These are phyloP conservation scores for Euphorbia corollata DNA, from an alignment of 441 rosid species.

Conservation along the genomic window DNA sequence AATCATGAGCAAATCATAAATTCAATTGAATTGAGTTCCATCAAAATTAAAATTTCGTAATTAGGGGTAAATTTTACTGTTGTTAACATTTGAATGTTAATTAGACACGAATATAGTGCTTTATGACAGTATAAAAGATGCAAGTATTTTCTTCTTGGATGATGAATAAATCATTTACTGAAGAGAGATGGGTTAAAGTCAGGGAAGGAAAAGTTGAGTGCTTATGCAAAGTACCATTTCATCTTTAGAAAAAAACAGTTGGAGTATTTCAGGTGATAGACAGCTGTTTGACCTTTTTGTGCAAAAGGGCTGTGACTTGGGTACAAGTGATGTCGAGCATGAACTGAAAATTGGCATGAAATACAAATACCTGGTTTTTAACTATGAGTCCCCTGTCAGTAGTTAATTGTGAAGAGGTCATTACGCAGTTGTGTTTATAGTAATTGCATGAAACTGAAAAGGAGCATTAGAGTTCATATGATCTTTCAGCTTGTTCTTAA, in stretches of 20 bases:
- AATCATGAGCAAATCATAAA: background rate
- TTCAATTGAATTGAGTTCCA: background rate
- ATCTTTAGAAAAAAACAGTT: background rate
- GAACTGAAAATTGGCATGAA: background rate
- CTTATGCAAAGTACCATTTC: slow-evolving; percentile 3
- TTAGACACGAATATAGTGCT: no score
- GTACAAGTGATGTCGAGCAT: background rate
- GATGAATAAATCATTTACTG: background rate
- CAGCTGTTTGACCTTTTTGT: background rate
- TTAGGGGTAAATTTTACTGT: background rate
- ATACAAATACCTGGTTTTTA: background rate
- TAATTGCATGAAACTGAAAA: background rate
- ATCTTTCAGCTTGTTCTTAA: background rate
- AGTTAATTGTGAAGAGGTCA: background rate
- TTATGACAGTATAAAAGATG: background rate
- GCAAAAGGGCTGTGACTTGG: background rate
- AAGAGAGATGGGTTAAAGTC: background rate
- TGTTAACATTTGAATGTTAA: background rate
- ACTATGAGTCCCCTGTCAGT: background rate
- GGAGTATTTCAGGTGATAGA: background rate
- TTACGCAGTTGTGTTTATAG: background rate
- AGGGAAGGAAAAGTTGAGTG: background rate
- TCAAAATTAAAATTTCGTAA: background rate
- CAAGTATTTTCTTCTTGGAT: background rate
- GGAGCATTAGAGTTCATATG: background rate